Evolutionary conservation across 1,284 basidiomycete species (phyloP).

Genomic region (Austroboletus novae-zelandiae): DNA sequence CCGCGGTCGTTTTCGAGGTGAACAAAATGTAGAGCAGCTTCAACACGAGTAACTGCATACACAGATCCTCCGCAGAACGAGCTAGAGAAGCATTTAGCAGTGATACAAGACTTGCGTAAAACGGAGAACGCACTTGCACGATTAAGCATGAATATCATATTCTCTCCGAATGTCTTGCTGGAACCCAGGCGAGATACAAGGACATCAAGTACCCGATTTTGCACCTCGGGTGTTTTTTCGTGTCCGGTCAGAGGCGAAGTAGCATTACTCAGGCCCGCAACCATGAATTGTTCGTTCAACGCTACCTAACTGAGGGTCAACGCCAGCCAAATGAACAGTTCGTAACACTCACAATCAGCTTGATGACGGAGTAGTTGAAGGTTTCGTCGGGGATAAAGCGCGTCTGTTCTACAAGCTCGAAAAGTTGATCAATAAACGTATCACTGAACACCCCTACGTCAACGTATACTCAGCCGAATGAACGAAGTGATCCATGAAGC

Average conservation of each 20-base stretch:
- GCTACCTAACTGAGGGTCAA: conserved; percentile 58
- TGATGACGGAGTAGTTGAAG: conserved; percentile 93
- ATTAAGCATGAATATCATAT: conserved; percentile 99
- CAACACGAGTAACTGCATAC: conserved; percentile 92
- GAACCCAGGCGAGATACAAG: conserved; percentile 80
- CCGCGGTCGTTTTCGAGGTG: conserved; percentile 88
- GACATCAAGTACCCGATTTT: conserved; percentile 82
- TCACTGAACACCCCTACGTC: conserved; percentile 74
- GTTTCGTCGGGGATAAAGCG: conserved; percentile 85
- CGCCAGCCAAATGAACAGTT: not conserved
- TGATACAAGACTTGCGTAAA: no score
- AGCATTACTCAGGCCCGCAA: conserved; percentile 50
- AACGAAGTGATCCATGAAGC: not conserved
- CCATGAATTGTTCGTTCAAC: conserved; percentile 99
- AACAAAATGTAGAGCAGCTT: conserved; percentile 96
- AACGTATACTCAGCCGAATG: conserved; percentile 8
- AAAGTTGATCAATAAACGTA: conserved; percentile 84
- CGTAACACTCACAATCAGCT: conserved; percentile 69
- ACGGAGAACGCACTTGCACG: conserved; percentile 68
- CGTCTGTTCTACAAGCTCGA: conserved; percentile 93
- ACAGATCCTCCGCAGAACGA: conserved; percentile 84
- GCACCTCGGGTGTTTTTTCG: conserved; percentile 34
- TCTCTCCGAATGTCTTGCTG: conserved; percentile 95
- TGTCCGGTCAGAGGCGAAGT: conserved; percentile 20
- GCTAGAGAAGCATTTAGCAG: conserved; percentile 41